A percentile compares a stretch with the other conserved stretches of the same genome.
Conservation (phyloP, 2,329 filamentous ascomycete genomes). For the Fusarium ramigenum region DNA sequence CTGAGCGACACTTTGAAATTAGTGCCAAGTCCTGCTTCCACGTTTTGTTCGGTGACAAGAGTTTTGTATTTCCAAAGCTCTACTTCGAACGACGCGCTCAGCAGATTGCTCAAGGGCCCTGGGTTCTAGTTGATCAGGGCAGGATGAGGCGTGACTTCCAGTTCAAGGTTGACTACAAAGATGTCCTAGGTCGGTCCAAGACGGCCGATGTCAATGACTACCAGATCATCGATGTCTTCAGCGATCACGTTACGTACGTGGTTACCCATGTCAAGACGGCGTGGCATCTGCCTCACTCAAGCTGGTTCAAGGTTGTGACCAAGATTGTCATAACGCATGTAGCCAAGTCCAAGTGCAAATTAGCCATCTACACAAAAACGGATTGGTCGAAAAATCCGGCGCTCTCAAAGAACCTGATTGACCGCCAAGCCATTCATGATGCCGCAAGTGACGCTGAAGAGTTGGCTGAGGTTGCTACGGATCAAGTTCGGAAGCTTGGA, state of each 20-base stretch:
- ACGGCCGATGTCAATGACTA: conserved; percentile 77
- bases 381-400: conserved; percentile 80
- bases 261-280: conserved; percentile 70
- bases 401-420: conserved; percentile 68
- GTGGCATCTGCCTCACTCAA: conserved; percentile 87
- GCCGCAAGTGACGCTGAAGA: conserved; percentile 77
- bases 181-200: conserved; percentile 70
- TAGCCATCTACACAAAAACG: conserved; percentile 87
- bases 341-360: conserved; percentile 90
- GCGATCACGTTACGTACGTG: conserved; percentile 77
- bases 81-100: conserved; percentile 84
- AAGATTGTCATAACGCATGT: conserved; percentile 95
- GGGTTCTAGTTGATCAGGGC: conserved; percentile 75
- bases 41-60: conserved; percentile 95
- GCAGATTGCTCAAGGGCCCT: conserved; percentile 86
- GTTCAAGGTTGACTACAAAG: conserved; percentile 76
- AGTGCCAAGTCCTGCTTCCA: conserved; percentile 96
- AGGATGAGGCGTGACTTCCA: conserved; percentile 81
- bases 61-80: conserved; percentile 89
- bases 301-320: conserved; percentile 81
- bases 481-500: conserved; percentile 80
- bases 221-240: conserved; percentile 86
- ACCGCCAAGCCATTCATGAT: conserved; percentile 79
- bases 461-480: conserved; percentile 77
- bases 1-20: conserved; percentile 86